Percentiles rank a stretch among this genome's conserved stretches.
Evolutionary conservation across 2,329 filamentous ascomycete species (phyloP).

Genomic region (Microsporum audouinii): DNA sequence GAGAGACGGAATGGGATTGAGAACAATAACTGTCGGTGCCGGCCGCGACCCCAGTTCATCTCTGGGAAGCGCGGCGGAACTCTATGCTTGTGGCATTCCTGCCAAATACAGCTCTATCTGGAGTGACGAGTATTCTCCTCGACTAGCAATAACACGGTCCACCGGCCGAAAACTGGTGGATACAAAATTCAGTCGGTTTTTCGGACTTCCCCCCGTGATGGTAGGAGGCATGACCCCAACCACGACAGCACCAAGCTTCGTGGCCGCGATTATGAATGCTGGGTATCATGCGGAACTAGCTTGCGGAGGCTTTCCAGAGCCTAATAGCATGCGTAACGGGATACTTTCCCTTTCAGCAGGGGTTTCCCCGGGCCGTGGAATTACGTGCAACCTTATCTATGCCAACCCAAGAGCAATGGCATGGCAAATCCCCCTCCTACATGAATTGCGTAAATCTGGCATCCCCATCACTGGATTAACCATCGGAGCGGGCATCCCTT

Average conservation of each 20-base stretch:
- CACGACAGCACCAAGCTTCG: conserved; percentile 84
- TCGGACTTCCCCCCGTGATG: conserved; percentile 76
- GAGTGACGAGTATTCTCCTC: conserved; percentile 95
- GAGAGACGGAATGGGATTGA: conserved; percentile 96
- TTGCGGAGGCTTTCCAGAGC: conserved; percentile 77
- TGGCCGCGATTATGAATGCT: conserved; percentile 83
- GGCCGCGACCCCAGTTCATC: conserved; percentile 81
- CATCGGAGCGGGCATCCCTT: conserved; percentile 90
- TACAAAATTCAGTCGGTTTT: conserved; percentile 84
- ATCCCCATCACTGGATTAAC: conserved; percentile 85
- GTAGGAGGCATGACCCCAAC: conserved; percentile 89
- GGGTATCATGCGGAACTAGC: conserved; percentile 86
- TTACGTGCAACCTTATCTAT: conserved; percentile 83
- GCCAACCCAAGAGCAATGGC: conserved; percentile 80
- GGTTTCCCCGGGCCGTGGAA: conserved; percentile 75
- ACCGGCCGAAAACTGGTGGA: conserved; percentile 83
- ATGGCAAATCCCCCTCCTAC: conserved; percentile 83
- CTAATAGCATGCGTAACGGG: conserved; percentile 42
- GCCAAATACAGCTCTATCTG: conserved; percentile 93
- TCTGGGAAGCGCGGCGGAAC: conserved; percentile 92
- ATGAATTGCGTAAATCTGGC: conserved; percentile 67
- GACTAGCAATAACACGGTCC: conserved; percentile 68
- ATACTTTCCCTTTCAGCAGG: neutral
- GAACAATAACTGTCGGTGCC: conserved; percentile 84
- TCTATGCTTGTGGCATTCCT: conserved; percentile 90